Evolutionary conservation across 169 alveolate genomes (phyloP), one percentile per base, ranked within the genome.

Genomic region (Besnoitia besnoiti): DNA sequence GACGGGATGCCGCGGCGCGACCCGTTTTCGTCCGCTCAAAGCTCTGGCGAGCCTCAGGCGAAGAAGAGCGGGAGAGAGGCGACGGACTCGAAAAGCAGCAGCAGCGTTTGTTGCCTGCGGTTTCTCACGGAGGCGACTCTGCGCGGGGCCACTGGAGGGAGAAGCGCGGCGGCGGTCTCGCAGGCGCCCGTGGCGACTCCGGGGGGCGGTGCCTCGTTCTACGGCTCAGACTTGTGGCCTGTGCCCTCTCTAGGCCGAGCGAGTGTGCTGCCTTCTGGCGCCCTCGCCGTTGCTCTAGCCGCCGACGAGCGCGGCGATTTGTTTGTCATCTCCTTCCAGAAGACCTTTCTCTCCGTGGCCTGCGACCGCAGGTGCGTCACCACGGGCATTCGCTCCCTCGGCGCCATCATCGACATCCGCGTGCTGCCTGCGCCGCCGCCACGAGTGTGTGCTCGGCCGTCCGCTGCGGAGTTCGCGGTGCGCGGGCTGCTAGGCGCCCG

Each of bases 221-320:
- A 55, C 67, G 67, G 67, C 30, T 5, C 67, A 3, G 3, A 19
- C 67, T 5, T 55, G 67, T 55, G 67, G 67, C 67, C 67, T 0
- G 67, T 55, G 67, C 67, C 7, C 5, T 55, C 67, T 19, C 67
- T 55, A n/a, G 67, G 67, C n/a, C 67, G 67, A 5, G 12, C 67
- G 67, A 55, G 67, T 55, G 67, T 55, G 67, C 67, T 55, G 7
- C 67, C 67, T 5, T 55, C 67, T 5, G 67, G 67, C 33, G 67
- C 67, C 33, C 67, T 37, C 39, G 82, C 82, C 24, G 46, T 77
- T 21, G 87, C 87, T 1, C 40, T 77, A 24, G 87, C 87, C 30
- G 87, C 87, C 14, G 87, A 77, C 40, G 87, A 77, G 87, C 87
- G 87, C 10, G 87, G 87, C 27, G 59, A 77, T 30, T 35, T 77